Conservation (phyloP, 257 asterid genomes). For the Striga asiatica region DNA sequence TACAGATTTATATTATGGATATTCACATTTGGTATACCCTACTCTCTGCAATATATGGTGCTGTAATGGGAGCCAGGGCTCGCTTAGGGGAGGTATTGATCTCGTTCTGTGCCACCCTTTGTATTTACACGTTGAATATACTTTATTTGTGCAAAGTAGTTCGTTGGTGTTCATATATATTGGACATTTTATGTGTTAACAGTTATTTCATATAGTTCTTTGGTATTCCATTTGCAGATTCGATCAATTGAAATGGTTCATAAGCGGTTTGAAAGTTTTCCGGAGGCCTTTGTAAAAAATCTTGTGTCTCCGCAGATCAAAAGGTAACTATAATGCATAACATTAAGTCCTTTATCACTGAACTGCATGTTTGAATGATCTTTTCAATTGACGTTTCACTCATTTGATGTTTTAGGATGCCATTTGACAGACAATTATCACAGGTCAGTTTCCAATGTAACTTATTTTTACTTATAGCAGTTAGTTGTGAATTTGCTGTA, state of each 20-base stretch:
- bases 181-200: not conserved
- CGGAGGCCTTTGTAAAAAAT: slow-evolving; percentile 79
- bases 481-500: not conserved
- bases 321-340: slow-evolving; percentile 32
- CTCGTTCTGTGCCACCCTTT: slow-evolving; percentile 12
- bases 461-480: not conserved
- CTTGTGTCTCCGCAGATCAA: slow-evolving; percentile 60
- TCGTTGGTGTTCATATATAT: not conserved
- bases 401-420: slow-evolving; percentile 49
- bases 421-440: slow-evolving; percentile 42
- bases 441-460: slow-evolving; percentile 42
- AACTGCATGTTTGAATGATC: not conserved
- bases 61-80: slow-evolving; percentile 91
- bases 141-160: slow-evolving; percentile 5
- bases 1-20: slow-evolving; percentile 91
- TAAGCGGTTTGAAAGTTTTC: slow-evolving; percentile 94
- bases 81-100: slow-evolving; percentile 86
- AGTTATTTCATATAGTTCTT: slow-evolving; percentile 13
- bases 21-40: slow-evolving; percentile 90
- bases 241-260: slow-evolving; percentile 97
- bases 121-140: not conserved
- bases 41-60: slow-evolving; percentile 90
- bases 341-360: slow-evolving; percentile 5
- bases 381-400: slow-evolving; percentile 17
- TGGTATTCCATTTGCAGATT: slow-evolving; percentile 40